phyloP scores from a whole-genome alignment of 495 filamentous ascomycete species.

The Penicillium canescens region DNA sequence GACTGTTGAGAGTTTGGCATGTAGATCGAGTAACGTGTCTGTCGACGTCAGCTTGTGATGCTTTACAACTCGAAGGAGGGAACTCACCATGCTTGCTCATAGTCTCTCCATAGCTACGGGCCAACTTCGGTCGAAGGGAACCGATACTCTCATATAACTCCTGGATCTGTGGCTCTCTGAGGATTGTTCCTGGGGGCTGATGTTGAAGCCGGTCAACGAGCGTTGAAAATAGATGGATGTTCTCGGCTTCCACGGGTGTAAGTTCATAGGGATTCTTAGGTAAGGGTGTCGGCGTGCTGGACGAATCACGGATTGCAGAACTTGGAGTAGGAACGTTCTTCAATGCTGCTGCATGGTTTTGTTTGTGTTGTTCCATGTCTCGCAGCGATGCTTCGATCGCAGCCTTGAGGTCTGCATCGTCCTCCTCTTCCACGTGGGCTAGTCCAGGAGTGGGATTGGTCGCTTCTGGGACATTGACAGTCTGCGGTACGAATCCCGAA shows the following conservation, averaged over 20 bases:
- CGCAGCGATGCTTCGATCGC: slow-evolving; percentile 95
- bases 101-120: slow-evolving; percentile 94
- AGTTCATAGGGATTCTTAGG: slow-evolving; percentile 94
- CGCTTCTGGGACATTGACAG: slow-evolving; percentile 44
- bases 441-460: slow-evolving; percentile 40
- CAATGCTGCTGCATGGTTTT: slow-evolving; percentile 76
- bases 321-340: slow-evolving; percentile 60
- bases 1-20: slow-evolving; percentile 92
- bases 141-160: slow-evolving; percentile 98
- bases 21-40: slow-evolving; percentile 89
- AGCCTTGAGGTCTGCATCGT: slow-evolving; percentile 91
- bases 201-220: slow-evolving; percentile 93
- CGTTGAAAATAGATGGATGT: slow-evolving; percentile 94
- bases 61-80: not conserved
- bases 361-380: slow-evolving; percentile 98
- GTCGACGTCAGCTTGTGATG: slow-evolving; percentile 28
- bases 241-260: slow-evolving; percentile 90
- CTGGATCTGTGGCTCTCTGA: slow-evolving; percentile 95
- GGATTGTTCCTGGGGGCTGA: slow-evolving; percentile 90
- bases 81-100: slow-evolving; percentile 97
- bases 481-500: slow-evolving; percentile 68
- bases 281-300: slow-evolving; percentile 39
- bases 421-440: slow-evolving; percentile 48
- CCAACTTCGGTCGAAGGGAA: slow-evolving; percentile 85
- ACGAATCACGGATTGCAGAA: slow-evolving; percentile 20